Percentiles rank a stretch among this genome's conserved stretches.
Evolutionary conservation across 129 eudicot species (phyloP).

Genomic region (Centrapalus pauciflorus): DNA sequence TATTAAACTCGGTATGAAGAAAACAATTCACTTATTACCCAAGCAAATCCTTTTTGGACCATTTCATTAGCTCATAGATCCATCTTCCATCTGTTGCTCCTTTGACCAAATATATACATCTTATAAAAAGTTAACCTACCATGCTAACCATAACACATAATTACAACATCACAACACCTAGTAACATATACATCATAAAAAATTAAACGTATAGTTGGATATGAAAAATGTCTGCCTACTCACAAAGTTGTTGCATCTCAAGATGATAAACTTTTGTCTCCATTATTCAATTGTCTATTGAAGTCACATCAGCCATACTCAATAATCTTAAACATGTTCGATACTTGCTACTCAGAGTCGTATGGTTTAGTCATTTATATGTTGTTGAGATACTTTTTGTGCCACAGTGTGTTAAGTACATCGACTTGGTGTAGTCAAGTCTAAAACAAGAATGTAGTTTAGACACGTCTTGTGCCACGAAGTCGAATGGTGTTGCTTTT

Average conservation of each 20-base stretch:
- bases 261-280: background rate
- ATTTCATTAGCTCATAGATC: background rate
- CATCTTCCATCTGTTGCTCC: background rate
- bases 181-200: background rate
- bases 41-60: background rate
- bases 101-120: background rate
- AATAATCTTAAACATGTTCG: background rate
- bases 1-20: background rate
- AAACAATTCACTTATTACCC: background rate
- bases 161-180: background rate
- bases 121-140: background rate
- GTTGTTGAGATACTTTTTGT: no score
- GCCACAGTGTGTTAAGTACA: no score
- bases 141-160: background rate
- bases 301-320: background rate
- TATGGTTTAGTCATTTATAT: no score
- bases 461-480: background rate
- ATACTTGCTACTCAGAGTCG: background rate
- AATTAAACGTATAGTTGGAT: background rate
- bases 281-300: background rate
- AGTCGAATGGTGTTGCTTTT: background rate
- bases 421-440: no score
- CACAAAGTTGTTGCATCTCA: conserved; percentile 2
- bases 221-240: background rate
- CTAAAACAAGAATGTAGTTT: background rate